Evolutionary conservation across 2,329 filamentous ascomycete species (phyloP).

Genomic region (Bertia moriformis): DNA sequence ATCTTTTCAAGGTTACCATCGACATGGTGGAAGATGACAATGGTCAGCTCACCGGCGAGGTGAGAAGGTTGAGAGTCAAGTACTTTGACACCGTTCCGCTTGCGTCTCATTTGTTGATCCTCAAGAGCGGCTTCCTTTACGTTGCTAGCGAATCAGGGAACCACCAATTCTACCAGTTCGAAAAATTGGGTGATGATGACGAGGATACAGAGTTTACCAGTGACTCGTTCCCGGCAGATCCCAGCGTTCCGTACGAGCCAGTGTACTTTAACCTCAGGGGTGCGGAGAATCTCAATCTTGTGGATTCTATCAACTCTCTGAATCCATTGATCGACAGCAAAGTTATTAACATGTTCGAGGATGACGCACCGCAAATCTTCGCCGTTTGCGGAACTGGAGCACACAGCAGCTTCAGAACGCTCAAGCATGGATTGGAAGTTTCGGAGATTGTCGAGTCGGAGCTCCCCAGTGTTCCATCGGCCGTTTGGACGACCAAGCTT

Average conservation of each 20-base stretch:
- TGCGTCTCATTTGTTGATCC: slow-evolving; percentile 72
- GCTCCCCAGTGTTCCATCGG: slow-evolving; percentile 72
- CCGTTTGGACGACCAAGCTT: slow-evolving; percentile 90
- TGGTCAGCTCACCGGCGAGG: slow-evolving; percentile 66
- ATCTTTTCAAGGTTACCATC: slow-evolving; percentile 89
- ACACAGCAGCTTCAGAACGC: slow-evolving; percentile 74
- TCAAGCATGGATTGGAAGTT: slow-evolving; percentile 86
- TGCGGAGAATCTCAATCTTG: slow-evolving; percentile 68
- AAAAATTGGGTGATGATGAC: slow-evolving; percentile 90
- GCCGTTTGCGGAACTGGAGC: slow-evolving; percentile 79
- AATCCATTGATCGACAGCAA: slow-evolving; percentile 87
- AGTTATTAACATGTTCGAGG: slow-evolving; percentile 75
- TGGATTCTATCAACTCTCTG: slow-evolving; percentile 75
- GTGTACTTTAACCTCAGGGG: slow-evolving; percentile 74
- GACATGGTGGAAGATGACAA: slow-evolving; percentile 76
- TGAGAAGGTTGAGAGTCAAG: slow-evolving; percentile 76
- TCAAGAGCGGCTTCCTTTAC: slow-evolving; percentile 92
- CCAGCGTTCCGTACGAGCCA: slow-evolving; percentile 56
- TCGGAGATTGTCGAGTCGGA: slow-evolving; percentile 93
- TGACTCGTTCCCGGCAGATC: slow-evolving; percentile 67
- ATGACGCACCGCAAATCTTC: slow-evolving; percentile 94
- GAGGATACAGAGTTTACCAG: slow-evolving; percentile 77
- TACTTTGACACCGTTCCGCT: slow-evolving; percentile 95
- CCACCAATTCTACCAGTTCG: slow-evolving; percentile 90
- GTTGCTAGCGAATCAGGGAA: slow-evolving; percentile 86